Percentiles rank a stretch among this genome's conserved stretches.
Conservation (phyloP, 2,329 filamentous ascomycete genomes). For the Cordyceps farinosa region DNA sequence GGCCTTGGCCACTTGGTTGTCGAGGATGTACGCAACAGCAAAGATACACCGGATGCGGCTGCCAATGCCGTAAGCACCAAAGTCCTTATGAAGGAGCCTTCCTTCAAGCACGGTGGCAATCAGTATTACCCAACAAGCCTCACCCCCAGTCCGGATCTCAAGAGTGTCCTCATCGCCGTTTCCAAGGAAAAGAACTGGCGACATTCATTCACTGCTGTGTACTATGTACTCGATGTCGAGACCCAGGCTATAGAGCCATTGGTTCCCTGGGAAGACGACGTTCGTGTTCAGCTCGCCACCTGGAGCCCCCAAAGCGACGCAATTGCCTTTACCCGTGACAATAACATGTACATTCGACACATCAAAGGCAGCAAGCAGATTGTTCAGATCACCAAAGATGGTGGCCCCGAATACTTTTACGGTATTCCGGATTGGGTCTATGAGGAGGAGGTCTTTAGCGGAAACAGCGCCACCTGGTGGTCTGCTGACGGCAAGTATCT, state of each 20-base stretch:
- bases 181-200: slow-evolving; percentile 75
- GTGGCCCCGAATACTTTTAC: slow-evolving; percentile 86
- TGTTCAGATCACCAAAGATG: slow-evolving; percentile 77
- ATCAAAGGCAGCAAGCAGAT: slow-evolving; percentile 51
- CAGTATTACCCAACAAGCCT: slow-evolving; percentile 56
- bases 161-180: slow-evolving; percentile 79
- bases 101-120: slow-evolving; percentile 58
- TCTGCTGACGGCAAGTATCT: slow-evolving; percentile 83
- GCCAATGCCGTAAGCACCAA: slow-evolving; percentile 31
- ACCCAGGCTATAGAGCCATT: slow-evolving; percentile 74
- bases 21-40: slow-evolving; percentile 68
- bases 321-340: slow-evolving; percentile 82
- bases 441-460: slow-evolving; percentile 63
- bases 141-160: slow-evolving; percentile 78
- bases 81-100: slow-evolving; percentile 68
- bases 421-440: slow-evolving; percentile 98
- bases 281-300: slow-evolving; percentile 73
- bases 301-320: slow-evolving; percentile 89
- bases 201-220: slow-evolving; percentile 79
- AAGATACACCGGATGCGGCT: slow-evolving; percentile 24
- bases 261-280: slow-evolving; percentile 62
- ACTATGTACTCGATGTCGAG: slow-evolving; percentile 89
- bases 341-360: slow-evolving; percentile 82
- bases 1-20: slow-evolving; percentile 77
- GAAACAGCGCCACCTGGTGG: slow-evolving; percentile 91